Percentiles rank a stretch among this genome's conserved stretches.
Evolutionary conservation across 1,139 yeast species (phyloP).

Genomic region (Hansenula sp.): DNA sequence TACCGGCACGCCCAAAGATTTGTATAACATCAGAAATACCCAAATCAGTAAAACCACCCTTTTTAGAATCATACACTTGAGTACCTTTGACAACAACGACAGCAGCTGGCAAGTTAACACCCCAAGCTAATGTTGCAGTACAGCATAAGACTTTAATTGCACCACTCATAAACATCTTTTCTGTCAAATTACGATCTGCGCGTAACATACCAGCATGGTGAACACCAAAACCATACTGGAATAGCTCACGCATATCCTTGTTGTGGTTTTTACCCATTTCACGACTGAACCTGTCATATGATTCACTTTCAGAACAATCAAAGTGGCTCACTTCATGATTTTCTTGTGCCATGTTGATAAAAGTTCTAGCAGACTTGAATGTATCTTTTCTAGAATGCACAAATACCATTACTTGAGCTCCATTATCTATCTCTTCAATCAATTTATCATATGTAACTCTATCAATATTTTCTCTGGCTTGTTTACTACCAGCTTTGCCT

Average conservation of each 20-base stretch:
- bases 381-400: conserved; percentile 96
- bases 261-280: conserved; percentile 76
- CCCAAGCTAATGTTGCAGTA: conserved; percentile 99
- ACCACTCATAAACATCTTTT: conserved; percentile 81
- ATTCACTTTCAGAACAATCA: conserved; percentile 51
- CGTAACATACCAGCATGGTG: conserved; percentile 98
- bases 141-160: conserved; percentile 88
- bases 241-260: conserved; percentile 77
- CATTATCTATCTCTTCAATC: conserved; percentile 58
- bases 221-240: conserved; percentile 79
- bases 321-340: conserved; percentile 53
- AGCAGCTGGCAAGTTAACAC: conserved; percentile 97
- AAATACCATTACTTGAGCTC: conserved; percentile 93
- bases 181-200: conserved; percentile 85
- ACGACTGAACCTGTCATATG: conserved; percentile 44
- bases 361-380: conserved; percentile 71
- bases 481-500: conserved; percentile 75
- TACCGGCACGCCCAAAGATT: conserved; percentile 98
- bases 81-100: conserved; percentile 96
- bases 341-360: conserved; percentile 63
- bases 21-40: conserved; percentile 97
- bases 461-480: conserved; percentile 75
- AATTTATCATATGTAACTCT: conserved; percentile 74
- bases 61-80: conserved; percentile 89
- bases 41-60: conserved; percentile 89